Conservation (phyloP, 306 rosid species). For the Trifolium dubium region DNA sequence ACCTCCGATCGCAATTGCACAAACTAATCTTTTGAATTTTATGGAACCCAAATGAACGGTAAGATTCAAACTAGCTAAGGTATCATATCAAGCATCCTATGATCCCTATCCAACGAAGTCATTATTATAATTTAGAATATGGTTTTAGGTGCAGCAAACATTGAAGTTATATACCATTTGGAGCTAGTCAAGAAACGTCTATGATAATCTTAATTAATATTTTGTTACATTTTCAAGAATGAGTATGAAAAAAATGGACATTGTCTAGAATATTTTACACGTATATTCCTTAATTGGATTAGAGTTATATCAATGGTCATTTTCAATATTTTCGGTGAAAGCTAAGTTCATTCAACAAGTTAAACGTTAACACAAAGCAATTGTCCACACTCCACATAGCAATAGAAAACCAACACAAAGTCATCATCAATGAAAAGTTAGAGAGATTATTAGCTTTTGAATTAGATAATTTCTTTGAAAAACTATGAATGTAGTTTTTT, state of each 20-base stretch:
- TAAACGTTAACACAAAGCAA: no score
- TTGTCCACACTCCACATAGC: no score
- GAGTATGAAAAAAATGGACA: background rate
- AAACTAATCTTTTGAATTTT: no score
- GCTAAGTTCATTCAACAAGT: no score
- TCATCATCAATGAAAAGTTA: no score
- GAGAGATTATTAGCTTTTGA: no score
- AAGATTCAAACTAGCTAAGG: background rate
- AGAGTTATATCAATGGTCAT: slow-evolving; percentile 22
- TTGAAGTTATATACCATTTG: slow-evolving; percentile 3
- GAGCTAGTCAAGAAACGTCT: slow-evolving; percentile 21
- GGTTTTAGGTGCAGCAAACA: slow-evolving; percentile 4
- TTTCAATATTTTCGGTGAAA: slow-evolving; percentile 35
- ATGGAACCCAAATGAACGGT: no score
- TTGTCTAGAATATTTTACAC: background rate
- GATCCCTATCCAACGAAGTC: background rate
- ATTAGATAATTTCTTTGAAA: no score
- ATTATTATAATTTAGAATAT: slow-evolving; percentile 10
- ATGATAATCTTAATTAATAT: slow-evolving; percentile 17
- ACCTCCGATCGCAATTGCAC: no score
- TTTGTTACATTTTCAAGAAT: background rate
- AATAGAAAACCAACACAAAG: no score
- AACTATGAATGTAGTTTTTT: no score
- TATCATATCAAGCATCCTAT: background rate
- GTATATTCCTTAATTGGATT: slow-evolving; percentile 24